Percentiles rank a stretch among this genome's conserved stretches.
These are phyloP conservation scores for Benincasa hispida DNA, from an alignment of 306 rosid genomes.

Conservation along the genomic window DNA sequence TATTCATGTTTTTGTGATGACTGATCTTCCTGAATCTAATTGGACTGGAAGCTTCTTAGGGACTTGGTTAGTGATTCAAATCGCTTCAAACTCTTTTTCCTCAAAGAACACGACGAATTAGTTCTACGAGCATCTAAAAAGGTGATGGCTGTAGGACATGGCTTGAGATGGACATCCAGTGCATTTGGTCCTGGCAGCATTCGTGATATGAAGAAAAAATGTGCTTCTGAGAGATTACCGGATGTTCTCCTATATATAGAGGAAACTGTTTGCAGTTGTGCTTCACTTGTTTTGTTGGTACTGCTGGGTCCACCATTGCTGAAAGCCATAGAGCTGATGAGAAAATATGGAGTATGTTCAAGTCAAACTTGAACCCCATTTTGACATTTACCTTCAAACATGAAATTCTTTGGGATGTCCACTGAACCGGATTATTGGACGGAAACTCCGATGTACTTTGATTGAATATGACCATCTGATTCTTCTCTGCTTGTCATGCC, in stretches of 20 bases:
- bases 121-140: constrained; percentile 32
- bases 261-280: constrained; percentile 72
- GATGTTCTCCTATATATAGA: constrained; percentile 64
- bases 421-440: neutral
- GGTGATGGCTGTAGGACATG: constrained; percentile 39
- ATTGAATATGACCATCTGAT: neutral
- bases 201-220: constrained; percentile 26
- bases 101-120: constrained; percentile 41
- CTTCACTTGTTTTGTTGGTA: constrained; percentile 79
- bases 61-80: constrained; percentile 35
- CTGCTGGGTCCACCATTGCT: constrained; percentile 79
- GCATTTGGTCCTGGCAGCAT: constrained; percentile 15
- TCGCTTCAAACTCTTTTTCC: constrained; percentile 40
- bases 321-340: constrained; percentile 64
- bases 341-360: constrained; percentile 36
- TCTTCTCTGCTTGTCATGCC: neutral
- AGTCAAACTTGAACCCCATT: neutral
- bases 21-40: constrained; percentile 67
- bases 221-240: constrained; percentile 32
- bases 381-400: neutral
- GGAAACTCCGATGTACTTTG: neutral
- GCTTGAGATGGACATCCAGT: constrained; percentile 24
- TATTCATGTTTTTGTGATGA: constrained; percentile 62
- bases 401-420: neutral
- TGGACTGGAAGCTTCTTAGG: constrained; percentile 72